Conservation (phyloP, 148 eudicot genomes). For the Drosera capensis region DNA sequence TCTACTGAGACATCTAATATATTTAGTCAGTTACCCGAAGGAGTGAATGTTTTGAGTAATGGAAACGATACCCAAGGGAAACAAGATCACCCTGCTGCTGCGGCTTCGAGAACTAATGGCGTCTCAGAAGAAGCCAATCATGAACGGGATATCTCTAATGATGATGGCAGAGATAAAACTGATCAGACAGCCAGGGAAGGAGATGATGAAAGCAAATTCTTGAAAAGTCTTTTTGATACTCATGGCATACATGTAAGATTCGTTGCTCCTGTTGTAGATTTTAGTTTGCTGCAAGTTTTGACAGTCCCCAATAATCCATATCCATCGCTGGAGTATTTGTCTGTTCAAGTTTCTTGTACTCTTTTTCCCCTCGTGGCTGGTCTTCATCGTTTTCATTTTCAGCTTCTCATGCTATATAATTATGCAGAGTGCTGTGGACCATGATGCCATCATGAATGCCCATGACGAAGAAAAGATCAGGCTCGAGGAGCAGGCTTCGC, state of each 20-base stretch:
- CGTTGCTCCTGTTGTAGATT: constrained; percentile 10
- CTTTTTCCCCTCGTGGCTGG: too few species aligned
- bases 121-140: constrained; percentile 11
- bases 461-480: constrained; percentile 75
- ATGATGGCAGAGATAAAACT: constrained; percentile 27
- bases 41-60: constrained; percentile 55
- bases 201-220: constrained; percentile 58
- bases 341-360: too few species aligned
- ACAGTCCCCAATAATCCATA: too few species aligned
- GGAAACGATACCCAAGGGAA: constrained; percentile 25
- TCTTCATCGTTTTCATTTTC: too few species aligned
- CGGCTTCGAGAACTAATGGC: constrained; percentile 15
- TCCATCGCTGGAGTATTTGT: too few species aligned
- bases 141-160: constrained; percentile 10
- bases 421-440: constrained; percentile 85
- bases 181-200: constrained; percentile 22
- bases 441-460: constrained; percentile 82
- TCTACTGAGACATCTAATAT: constrained; percentile 79
- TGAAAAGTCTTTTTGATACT: constrained; percentile 70
- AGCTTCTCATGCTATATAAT: too few species aligned
- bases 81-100: constrained; percentile 7
- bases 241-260: constrained; percentile 92
- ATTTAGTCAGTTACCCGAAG: constrained; percentile 64
- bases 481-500: constrained; percentile 81
- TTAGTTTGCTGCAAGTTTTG: too few species aligned